Percentiles rank a stretch among this genome's conserved stretches.
These are phyloP conservation scores for Pulveroboletus sp. DNA, from an alignment of 768 basidiomycete genomes.

Conservation along the genomic window DNA sequence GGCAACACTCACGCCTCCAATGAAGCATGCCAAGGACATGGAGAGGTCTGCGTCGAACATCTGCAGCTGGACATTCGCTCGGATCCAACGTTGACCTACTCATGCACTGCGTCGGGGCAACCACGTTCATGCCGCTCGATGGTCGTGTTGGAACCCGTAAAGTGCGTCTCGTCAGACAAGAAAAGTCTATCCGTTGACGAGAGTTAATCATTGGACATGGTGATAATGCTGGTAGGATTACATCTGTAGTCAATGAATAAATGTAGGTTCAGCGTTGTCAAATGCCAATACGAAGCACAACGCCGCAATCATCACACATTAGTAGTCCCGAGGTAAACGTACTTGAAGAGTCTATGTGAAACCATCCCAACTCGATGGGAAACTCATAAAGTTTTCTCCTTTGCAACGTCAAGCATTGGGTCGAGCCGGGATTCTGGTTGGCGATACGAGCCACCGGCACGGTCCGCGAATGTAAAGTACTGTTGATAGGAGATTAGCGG, in stretches of 20 bases:
- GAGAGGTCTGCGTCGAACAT: too few relatives aligned
- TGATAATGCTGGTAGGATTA: not conserved
- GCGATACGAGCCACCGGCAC: slow-evolving; percentile 78
- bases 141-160: not conserved
- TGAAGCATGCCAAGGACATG: too few relatives aligned
- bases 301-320: slow-evolving; percentile 14
- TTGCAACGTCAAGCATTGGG: slow-evolving; percentile 62
- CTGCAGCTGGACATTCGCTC: not conserved
- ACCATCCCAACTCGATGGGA: too few relatives aligned
- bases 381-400: slow-evolving; percentile 24
- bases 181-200: not conserved
- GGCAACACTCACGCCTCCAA: too few relatives aligned
- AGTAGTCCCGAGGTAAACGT: slow-evolving; percentile 13
- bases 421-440: slow-evolving; percentile 81
- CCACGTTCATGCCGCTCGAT: not conserved
- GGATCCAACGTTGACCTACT: too few relatives aligned
- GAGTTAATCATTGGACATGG: not conserved
- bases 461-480: slow-evolving; percentile 98
- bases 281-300: not conserved
- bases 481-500: slow-evolving; percentile 34
- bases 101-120: too few relatives aligned
- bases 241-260: not conserved
- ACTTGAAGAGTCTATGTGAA: slow-evolving; percentile 9
- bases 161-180: not conserved
- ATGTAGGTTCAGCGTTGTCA: not conserved